phyloP scores from a whole-genome alignment of 2,329 filamentous ascomycete species.

The Pseudocercospora crystallina region DNA sequence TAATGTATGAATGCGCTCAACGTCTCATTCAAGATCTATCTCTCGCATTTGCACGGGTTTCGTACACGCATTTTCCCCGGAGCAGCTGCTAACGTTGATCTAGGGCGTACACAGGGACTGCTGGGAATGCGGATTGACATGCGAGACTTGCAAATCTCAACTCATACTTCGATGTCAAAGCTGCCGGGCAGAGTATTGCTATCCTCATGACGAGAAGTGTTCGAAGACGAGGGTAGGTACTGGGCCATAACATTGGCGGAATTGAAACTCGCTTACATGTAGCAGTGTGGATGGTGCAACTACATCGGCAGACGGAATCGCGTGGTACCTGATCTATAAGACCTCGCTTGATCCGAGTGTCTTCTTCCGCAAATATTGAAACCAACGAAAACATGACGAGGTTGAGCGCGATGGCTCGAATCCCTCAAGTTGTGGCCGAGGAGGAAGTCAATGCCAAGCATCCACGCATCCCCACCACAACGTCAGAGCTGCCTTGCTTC shows the following conservation, averaged over 20 bases:
- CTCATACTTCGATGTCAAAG: slow-evolving; percentile 70
- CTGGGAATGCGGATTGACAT: slow-evolving; percentile 84
- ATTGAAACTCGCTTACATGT: slow-evolving; percentile 7
- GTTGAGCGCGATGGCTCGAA: no score
- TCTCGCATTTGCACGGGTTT: not conserved
- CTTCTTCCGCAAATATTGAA: not conserved
- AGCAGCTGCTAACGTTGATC: slow-evolving; percentile 26
- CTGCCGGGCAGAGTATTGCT: slow-evolving; percentile 79
- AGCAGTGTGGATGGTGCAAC: slow-evolving; percentile 41
- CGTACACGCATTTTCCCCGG: not conserved
- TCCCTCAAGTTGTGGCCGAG: no score
- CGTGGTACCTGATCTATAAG: slow-evolving; percentile 34
- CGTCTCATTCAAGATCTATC: slow-evolving; percentile 8
- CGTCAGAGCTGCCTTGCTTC: no score
- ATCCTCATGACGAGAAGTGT: slow-evolving; percentile 79
- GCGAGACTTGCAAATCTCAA: slow-evolving; percentile 69
- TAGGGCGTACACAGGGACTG: slow-evolving; percentile 67
- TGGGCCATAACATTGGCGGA: not conserved
- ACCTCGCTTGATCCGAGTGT: not conserved
- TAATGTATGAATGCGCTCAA: slow-evolving; percentile 9
- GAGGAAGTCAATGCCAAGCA: no score
- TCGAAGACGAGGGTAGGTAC: slow-evolving; percentile 55
- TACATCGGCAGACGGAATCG: slow-evolving; percentile 37
- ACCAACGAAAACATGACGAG: not conserved
- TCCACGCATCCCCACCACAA: no score